A percentile compares a stretch with the other conserved stretches of the same genome.
Conservation (phyloP, 805 yeast species). For the Metschnikowia cubensis region DNA sequence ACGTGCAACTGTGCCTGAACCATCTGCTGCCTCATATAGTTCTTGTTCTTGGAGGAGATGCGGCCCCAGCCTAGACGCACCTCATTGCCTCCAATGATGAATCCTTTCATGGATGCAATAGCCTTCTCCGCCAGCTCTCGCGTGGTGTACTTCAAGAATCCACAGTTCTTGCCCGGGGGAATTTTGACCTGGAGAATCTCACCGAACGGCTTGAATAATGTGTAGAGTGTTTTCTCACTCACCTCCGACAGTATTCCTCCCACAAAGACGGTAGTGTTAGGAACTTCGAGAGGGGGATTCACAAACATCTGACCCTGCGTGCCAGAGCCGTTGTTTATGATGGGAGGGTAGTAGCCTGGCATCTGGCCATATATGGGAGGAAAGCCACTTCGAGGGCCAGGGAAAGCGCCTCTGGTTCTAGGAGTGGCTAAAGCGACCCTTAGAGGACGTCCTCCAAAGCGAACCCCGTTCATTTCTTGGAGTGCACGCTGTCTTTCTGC, state of each 20-base stretch:
- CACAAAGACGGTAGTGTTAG: conserved; percentile 71
- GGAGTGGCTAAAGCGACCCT: conserved; percentile 81
- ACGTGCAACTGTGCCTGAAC: conserved; percentile 37
- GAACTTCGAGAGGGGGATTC: conserved; percentile 40
- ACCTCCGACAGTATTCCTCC: conserved; percentile 71
- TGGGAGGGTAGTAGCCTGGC: conserved; percentile 3
- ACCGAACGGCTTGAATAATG: conserved; percentile 74
- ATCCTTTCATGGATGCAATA: conserved; percentile 84
- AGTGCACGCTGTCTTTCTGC: conserved; percentile 65
- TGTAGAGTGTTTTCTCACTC: conserved; percentile 54
- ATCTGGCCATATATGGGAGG: conserved; percentile 1
- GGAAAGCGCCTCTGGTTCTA: conserved; percentile 36
- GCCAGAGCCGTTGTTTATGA: conserved; percentile 1
- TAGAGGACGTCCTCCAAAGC: conserved; percentile 75
- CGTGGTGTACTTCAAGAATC: conserved; percentile 78
- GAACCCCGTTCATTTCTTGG: conserved; percentile 70
- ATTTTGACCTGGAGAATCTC: conserved; percentile 62
- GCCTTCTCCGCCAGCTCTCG: conserved; percentile 84
- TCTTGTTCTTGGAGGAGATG: conserved; percentile 21
- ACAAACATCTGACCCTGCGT: conserved; percentile 1
- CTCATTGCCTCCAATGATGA: conserved; percentile 78
- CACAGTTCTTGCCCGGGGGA: conserved; percentile 82
- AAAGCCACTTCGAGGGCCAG: not conserved
- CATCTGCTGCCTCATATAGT: conserved; percentile 21
- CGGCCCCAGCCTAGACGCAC: conserved; percentile 89